A percentile compares a stretch with the other conserved stretches of the same genome.
phyloP scores from a whole-genome alignment of 345 rosid genomes.

The Murraya koenigii region DNA sequence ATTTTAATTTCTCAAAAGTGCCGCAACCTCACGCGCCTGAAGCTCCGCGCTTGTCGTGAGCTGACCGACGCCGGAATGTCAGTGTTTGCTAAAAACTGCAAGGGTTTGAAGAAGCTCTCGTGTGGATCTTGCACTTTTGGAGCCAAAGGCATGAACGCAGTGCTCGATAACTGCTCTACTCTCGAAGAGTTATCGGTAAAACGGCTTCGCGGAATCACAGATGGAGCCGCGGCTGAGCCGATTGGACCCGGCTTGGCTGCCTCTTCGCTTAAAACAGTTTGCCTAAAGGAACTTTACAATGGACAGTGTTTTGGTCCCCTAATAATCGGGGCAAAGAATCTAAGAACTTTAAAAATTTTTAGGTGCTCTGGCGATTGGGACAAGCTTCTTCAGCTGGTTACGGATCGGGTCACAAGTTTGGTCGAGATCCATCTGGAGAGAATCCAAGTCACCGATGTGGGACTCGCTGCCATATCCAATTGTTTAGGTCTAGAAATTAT shows the following conservation, averaged over 20 bases:
- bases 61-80: slow-evolving; percentile 70
- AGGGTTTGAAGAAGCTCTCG: slow-evolving; percentile 68
- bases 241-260: slow-evolving; percentile 66
- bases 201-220: slow-evolving; percentile 70
- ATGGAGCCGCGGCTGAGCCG: slow-evolving; percentile 51
- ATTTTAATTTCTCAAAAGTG: slow-evolving; percentile 62
- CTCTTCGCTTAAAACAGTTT: slow-evolving; percentile 54
- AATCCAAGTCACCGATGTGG: slow-evolving; percentile 63
- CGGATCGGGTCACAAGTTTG: slow-evolving; percentile 39
- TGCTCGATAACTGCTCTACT: slow-evolving; percentile 64
- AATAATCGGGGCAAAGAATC: slow-evolving; percentile 56
- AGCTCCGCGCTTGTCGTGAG: slow-evolving; percentile 80
- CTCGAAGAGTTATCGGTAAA: slow-evolving; percentile 77
- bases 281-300: slow-evolving; percentile 71
- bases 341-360: slow-evolving; percentile 64
- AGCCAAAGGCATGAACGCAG: slow-evolving; percentile 78
- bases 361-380: slow-evolving; percentile 92
- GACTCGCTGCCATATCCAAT: slow-evolving; percentile 51
- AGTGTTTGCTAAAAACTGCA: slow-evolving; percentile 68
- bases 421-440: slow-evolving; percentile 73
- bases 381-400: slow-evolving; percentile 43
- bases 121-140: slow-evolving; percentile 86
- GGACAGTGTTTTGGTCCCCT: slow-evolving; percentile 80
- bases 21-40: slow-evolving; percentile 67
- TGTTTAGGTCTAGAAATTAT: slow-evolving; percentile 63